phyloP scores from a whole-genome alignment of 805 yeast species.

The Wickerhamiella azyma region DNA sequence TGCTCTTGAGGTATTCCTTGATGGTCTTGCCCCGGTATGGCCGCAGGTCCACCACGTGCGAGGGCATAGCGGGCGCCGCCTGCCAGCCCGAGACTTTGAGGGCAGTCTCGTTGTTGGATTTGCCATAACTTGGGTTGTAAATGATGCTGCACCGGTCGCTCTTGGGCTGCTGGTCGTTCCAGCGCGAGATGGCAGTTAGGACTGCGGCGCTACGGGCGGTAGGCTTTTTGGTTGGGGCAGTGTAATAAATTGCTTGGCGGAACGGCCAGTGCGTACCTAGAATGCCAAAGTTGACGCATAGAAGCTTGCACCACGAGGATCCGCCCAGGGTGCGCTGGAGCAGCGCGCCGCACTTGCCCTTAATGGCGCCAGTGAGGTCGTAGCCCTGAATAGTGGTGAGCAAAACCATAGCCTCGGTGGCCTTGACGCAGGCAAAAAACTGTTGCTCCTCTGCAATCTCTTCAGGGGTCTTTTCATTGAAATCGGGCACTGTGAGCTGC shows the following conservation, averaged over 20 bases:
- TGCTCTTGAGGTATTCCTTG: conserved; percentile 29
- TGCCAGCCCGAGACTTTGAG: conserved; percentile 31
- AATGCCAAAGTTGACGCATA: conserved; percentile 30
- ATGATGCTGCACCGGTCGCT: conserved; percentile 26
- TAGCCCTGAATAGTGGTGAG: conserved; percentile 28
- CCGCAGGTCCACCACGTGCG: conserved; percentile 31
- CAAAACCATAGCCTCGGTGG: conserved; percentile 31
- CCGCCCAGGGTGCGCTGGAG: conserved; percentile 24
- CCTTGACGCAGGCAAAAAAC: conserved; percentile 26
- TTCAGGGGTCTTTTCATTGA: conserved; percentile 18
- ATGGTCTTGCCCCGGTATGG: conserved; percentile 25
- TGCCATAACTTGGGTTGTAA: conserved; percentile 29
- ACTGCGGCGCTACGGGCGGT: conserved; percentile 32
- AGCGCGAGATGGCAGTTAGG: conserved; percentile 27
- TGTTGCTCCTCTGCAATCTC: conserved; percentile 21
- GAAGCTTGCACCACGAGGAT: conserved; percentile 23
- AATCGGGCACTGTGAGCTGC: conserved; percentile 10
- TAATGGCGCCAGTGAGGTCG: conserved; percentile 28
- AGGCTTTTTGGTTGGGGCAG: conserved; percentile 29
- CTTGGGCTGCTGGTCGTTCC: conserved; percentile 24
- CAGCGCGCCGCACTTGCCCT: conserved; percentile 22
- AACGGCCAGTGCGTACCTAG: conserved; percentile 36
- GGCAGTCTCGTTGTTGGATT: conserved; percentile 18
- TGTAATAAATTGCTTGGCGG: conserved; percentile 29
- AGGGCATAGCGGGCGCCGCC: conserved; percentile 26